Evolutionary conservation across 306 rosid species (phyloP), one percentile per base, ranked within the genome.

Genomic region (Psophocarpus tetragonolobus): DNA sequence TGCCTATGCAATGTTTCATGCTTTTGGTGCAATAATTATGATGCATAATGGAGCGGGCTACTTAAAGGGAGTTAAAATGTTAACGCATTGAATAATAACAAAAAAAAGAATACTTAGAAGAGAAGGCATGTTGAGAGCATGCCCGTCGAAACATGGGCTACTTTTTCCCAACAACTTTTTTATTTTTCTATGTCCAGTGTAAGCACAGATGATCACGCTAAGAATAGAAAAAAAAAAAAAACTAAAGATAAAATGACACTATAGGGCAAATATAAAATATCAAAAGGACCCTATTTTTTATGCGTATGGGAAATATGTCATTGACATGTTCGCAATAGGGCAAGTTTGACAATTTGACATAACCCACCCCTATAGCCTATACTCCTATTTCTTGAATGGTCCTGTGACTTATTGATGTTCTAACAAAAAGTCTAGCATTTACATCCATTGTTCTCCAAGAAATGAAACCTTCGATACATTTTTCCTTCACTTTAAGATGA

Each of bases 21-120:
- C 76, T 75, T 84, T 74, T 54, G 32, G 56, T 27, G 69, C 54
- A 56, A 56, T 63, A 69, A 81, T 76, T 61, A 48, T 47, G 83
- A 35, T 60, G 72, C 36, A 71, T 71, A 47, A 26, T 68, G 32
- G 68, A 81, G 76, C 3, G 39, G 15, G 71, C 44, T 67, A 74
- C 71, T 23, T 56, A 56, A 80, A 54, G 72, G 32, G 61, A 30
- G 27, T 48, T 68, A 38, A 68, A 60, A 60, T 60, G 29, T 60
- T 24, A 12, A 60, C 6, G 17, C 35, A 58, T 42, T 56, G 17
- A 66, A 53, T 63, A 53, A 53, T 39, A 18, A 21, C 11, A 65
- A 51, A 21, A 51, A 21, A 65, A 20, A 11, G 11, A 48, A 68
- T 81, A 51, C 85, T 81, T 75, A 80, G 38, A 14, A 48, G 74